These are phyloP conservation scores for Ustilago crameri DNA, from an alignment of 1,284 basidiomycete species.

Conservation along the genomic window DNA sequence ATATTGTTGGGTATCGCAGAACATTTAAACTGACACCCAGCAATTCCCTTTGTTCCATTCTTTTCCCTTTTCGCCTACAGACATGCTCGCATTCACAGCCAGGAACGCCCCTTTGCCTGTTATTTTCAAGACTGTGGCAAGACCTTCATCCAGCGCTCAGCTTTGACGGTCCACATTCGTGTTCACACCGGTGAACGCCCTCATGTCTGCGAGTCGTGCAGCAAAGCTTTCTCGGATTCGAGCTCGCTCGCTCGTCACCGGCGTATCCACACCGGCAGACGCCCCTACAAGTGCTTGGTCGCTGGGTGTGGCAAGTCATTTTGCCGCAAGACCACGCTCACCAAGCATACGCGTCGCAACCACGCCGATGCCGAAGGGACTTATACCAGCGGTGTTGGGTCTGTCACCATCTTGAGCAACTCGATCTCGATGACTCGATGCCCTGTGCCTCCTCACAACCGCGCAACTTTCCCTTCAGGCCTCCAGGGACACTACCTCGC, in stretches of 20 bases:
- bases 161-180: constrained; percentile 83
- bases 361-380: constrained; percentile 48
- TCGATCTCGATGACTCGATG: constrained; percentile 34
- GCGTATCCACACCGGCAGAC: constrained; percentile 75
- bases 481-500: constrained; percentile 37
- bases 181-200: constrained; percentile 84
- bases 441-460: constrained; percentile 32
- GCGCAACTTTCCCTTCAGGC: constrained; percentile 37
- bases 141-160: constrained; percentile 69
- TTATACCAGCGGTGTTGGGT: constrained; percentile 17
- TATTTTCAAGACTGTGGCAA: constrained; percentile 59
- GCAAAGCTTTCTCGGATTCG: constrained; percentile 70
- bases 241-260: constrained; percentile 75
- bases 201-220: constrained; percentile 78
- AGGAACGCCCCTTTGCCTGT: constrained; percentile 62
- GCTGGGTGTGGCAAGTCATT: constrained; percentile 60
- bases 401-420: constrained; percentile 44
- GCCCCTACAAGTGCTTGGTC: constrained; percentile 68
- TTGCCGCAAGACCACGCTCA: constrained; percentile 70
- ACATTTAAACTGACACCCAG: not conserved
- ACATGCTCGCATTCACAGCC: constrained; percentile 62
- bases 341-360: constrained; percentile 69
- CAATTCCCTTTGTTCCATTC: not conserved
- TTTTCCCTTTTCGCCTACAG: constrained; percentile 28
- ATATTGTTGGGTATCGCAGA: not conserved